Conservation (phyloP, 2,329 filamentous ascomycete genomes). For the Fusarium domesticum region DNA sequence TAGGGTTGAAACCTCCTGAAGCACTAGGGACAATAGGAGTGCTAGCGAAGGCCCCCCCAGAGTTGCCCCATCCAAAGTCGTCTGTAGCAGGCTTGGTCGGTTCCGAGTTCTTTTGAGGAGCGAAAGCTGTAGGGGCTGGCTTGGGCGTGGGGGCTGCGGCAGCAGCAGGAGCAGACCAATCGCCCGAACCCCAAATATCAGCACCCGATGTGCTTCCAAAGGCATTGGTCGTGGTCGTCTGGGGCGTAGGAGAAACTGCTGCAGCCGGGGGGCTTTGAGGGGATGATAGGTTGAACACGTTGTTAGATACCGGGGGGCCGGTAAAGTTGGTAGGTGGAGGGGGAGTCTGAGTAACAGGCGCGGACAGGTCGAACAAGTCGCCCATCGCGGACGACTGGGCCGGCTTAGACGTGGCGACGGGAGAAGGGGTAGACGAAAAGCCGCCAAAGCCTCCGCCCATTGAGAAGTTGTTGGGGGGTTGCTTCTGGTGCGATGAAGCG, state of each 20-base stretch:
- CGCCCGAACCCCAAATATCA: slow-evolving; percentile 84
- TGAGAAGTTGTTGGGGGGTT: slow-evolving; percentile 56
- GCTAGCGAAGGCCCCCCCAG: slow-evolving; percentile 49
- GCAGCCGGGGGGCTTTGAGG: slow-evolving; percentile 45
- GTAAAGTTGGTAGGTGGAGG: slow-evolving; percentile 38
- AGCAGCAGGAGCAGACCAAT: slow-evolving; percentile 69
- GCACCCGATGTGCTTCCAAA: slow-evolving; percentile 47
- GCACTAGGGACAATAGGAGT: slow-evolving; percentile 60
- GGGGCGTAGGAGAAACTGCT: slow-evolving; percentile 40
- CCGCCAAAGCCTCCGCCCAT: slow-evolving; percentile 67
- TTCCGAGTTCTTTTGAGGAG: slow-evolving; percentile 61
- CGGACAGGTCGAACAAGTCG: slow-evolving; percentile 77
- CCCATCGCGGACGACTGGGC: slow-evolving; percentile 60
- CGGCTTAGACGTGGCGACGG: slow-evolving; percentile 39
- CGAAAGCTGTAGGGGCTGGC: slow-evolving; percentile 38
- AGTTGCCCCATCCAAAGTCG: slow-evolving; percentile 60
- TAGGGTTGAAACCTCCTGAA: slow-evolving; percentile 61
- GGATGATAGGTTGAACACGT: slow-evolving; percentile 76
- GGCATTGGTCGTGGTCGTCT: slow-evolving; percentile 32
- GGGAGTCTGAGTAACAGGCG: slow-evolving; percentile 47
- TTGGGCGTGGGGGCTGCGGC: slow-evolving; percentile 35
- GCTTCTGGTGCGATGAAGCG: slow-evolving; percentile 47
- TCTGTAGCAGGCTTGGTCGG: slow-evolving; percentile 45
- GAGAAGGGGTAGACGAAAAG: slow-evolving; percentile 45
- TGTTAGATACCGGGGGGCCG: slow-evolving; percentile 42